Evolutionary conservation across 2,329 filamentous ascomycete genomes (phyloP), one percentile per base, ranked within the genome.

Genomic region (Aurifilum marmelostoma): DNA sequence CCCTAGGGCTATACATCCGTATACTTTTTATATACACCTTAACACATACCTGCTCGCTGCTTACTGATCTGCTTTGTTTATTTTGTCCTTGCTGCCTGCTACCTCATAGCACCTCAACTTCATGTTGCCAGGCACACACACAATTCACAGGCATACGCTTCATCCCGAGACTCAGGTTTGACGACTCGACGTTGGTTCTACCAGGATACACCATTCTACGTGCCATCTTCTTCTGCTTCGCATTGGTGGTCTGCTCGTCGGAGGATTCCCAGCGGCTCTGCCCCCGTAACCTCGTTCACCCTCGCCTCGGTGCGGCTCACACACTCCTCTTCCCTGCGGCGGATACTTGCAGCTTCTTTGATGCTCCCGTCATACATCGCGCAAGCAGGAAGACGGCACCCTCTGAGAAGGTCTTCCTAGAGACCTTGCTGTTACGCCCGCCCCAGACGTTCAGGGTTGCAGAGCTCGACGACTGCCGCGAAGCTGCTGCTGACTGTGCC

Each of bases 261-360:
- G 71, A 70, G 69, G 52, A 66, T 68, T 61, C 63, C 54, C 67
- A 71, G 61, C 69, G 63, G 63, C 65, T 47, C 18, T 67, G 63
- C 32, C 69, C 69, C 71, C 54, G 59, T 67, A 39, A 47, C 18
- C 50, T 3, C 67, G 62, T 41, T 56, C 59, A 65, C 58, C 63
- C 67, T 70, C 69, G 67, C 64, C 69, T 67, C 67, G 63, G 70
- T 64, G 56, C 69, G 67, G 72, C 67, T n/a, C 43, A n/a, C 18
- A 16, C 8, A 7, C 18, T 7, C 41, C 18, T n/a, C 43, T n/a
- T n/a, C 72, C 71, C 34, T 66, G n/a, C 60, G 66, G 69, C 75
- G 75, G 75, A 69, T 75, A 71, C 73, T 69, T 75, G 73, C 75
- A 74, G 74, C 68, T 34, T 59, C 67, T 67, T 75, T 68, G 71